Percentiles rank a stretch among this genome's conserved stretches.
Conservation (phyloP, 345 rosid genomes). For the Carallia pectinifolia region DNA sequence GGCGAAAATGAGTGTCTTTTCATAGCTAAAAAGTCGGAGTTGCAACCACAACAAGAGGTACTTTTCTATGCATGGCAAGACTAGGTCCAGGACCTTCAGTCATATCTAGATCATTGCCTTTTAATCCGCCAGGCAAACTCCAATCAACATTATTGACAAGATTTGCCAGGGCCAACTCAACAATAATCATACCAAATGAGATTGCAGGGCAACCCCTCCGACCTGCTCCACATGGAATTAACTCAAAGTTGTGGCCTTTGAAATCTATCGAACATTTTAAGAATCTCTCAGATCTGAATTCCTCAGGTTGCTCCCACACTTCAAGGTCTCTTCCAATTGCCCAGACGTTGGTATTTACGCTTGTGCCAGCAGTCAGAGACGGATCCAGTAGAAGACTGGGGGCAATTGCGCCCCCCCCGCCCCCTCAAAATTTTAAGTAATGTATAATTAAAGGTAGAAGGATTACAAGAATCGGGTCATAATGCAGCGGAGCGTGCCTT, state of each 20-base stretch:
- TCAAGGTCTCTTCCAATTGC: conserved; percentile 37
- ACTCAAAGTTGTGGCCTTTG: conserved; percentile 31
- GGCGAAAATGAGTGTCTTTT: too few relatives aligned
- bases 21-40: neutral
- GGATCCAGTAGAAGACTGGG: too few relatives aligned
- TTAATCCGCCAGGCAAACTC: conserved; percentile 27
- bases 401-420: too few relatives aligned
- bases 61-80: conserved; percentile 25
- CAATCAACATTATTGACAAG: conserved; percentile 34
- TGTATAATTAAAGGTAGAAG: too few relatives aligned
- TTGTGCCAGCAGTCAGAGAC: conserved; percentile 13
- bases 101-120: conserved; percentile 26
- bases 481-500: too few relatives aligned
- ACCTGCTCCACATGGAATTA: conserved; percentile 42
- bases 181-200: conserved; percentile 1
- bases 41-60: conserved; percentile 24
- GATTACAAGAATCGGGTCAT: too few relatives aligned
- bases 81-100: conserved; percentile 23
- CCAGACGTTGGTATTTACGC: conserved; percentile 24
- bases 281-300: conserved; percentile 41
- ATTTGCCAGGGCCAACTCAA: conserved; percentile 30
- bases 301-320: conserved; percentile 26
- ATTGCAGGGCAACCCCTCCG: conserved; percentile 37
- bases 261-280: conserved; percentile 22
- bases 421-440: too few relatives aligned